phyloP scores from a whole-genome alignment of 75 land plant genomes.

The Cupressus sempervirens region DNA sequence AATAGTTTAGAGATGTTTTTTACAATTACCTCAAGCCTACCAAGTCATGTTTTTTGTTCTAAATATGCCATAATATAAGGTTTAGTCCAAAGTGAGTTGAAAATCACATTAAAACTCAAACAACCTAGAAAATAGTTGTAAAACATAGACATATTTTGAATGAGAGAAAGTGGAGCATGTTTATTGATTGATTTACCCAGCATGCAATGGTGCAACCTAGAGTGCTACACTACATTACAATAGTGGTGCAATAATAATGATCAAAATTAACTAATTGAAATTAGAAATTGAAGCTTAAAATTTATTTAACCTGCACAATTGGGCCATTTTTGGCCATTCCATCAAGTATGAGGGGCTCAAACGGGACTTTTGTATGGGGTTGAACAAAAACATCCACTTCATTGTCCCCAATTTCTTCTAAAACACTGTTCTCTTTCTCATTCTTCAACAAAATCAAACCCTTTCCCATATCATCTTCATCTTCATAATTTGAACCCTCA shows the following conservation, averaged over 20 bases:
- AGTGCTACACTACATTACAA: not conserved
- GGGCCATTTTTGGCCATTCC: conserved; percentile 23
- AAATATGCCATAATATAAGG: not conserved
- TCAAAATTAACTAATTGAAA: too few relatives aligned
- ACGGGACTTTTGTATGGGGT: conserved; percentile 34
- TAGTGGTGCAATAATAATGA: too few relatives aligned
- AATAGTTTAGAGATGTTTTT: not conserved
- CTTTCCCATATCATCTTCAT: conserved; percentile 13
- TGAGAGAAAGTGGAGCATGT: not conserved
- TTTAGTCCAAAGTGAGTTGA: not conserved
- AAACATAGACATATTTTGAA: not conserved
- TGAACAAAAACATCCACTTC: conserved; percentile 35
- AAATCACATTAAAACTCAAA: not conserved
- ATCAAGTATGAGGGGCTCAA: conserved; percentile 63
- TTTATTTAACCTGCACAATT: conserved; percentile 40
- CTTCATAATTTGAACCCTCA: conserved; percentile 5
- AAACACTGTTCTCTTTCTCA: not conserved
- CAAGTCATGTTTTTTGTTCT: not conserved
- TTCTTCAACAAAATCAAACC: not conserved
- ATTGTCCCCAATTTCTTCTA: conserved; percentile 15
- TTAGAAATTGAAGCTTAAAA: conserved; percentile 1
- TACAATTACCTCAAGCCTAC: too few relatives aligned
- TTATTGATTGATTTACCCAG: not conserved
- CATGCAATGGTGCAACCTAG: not conserved
- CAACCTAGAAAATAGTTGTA: not conserved